Conservation (phyloP, 768 basidiomycete species). For the Mycena venus region DNA sequence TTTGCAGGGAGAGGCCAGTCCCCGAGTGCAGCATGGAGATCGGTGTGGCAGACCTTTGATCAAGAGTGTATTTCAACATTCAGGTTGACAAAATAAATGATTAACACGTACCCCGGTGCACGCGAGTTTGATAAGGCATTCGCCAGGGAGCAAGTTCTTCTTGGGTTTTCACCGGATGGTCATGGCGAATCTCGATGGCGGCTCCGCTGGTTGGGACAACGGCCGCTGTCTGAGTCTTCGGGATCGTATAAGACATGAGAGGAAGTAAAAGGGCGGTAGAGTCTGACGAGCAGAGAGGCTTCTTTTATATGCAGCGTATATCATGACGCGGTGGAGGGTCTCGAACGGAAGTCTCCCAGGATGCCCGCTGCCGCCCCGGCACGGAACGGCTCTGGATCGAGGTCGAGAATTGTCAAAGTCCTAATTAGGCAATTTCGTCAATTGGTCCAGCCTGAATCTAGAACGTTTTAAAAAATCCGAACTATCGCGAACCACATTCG, state of each 20-base stretch:
- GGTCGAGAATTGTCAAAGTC: background rate
- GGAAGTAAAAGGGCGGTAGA: background rate
- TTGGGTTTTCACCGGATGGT: constrained; percentile 70
- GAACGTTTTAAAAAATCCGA: no score
- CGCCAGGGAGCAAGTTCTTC: constrained; percentile 72
- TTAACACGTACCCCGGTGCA: constrained; percentile 71
- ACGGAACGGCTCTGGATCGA: background rate
- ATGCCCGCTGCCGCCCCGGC: background rate
- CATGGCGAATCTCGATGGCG: constrained; percentile 51
- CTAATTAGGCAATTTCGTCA: no score
- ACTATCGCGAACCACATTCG: no score
- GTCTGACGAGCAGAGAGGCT: no score
- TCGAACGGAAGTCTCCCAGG: background rate
- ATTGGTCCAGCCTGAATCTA: no score
- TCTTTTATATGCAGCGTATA: constrained; percentile 1
- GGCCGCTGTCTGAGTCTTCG: constrained; percentile 58
- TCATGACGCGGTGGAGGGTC: background rate
- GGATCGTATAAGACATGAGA: constrained; percentile 42
- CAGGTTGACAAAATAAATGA: background rate
- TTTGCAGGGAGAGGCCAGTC: constrained; percentile 87
- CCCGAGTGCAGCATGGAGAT: constrained; percentile 78
- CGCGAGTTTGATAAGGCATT: constrained; percentile 82
- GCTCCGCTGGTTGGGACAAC: constrained; percentile 52
- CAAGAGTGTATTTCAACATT: background rate
- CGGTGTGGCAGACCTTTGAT: constrained; percentile 80